Evolutionary conservation across 1,139 yeast genomes (phyloP), one percentile per base, ranked within the genome.

Genomic region (Scheffersomyces insectosa): DNA sequence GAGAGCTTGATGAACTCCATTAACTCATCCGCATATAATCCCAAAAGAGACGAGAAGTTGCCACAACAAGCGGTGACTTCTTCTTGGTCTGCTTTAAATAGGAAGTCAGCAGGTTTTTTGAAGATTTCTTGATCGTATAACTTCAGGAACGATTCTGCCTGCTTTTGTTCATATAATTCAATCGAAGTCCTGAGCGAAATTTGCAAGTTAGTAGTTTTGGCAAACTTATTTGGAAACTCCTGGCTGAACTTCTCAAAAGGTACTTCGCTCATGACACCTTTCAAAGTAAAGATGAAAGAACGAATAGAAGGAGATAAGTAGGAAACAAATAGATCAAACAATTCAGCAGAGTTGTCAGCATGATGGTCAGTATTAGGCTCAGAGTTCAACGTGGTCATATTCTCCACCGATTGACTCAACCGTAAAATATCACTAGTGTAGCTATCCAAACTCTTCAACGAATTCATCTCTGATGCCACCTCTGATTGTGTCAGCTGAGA

Each of bases 21-120:
- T 42, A 87, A 63, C 48, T 83, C 90, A 40, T 70, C 70, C 1
- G 88, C 83, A 55, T 81, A 82, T 44, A 84, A 81, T 3, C 80
- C 78, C 34, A 88, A 58, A 30, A 86, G 73, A 31, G 83, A 79
- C 0, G 90, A 76, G 57, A 87, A 88, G 56, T 88, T 86, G 2
- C 93, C 95, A 66, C 95, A 87, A 43, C 88, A 80, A 0, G 96
- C 96, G 1, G 93, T 87, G 4, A 86, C 85, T 50, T 85, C 93
- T 60, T 88, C 95, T 51, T 84, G 85, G 46, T 83, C 85, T 1
- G 87, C 79, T 46, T 77, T 74, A 39, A 73, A 70, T n/a, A 68
- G 62, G 38, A 68, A 56, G 39, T 62, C 57, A 35, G 69, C 72
- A 0, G 72, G 55, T 11, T 56, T 48, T 30, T 70, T 66, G 62